These are phyloP conservation scores for Thelonectria discophora DNA, from an alignment of 2,329 filamentous ascomycete genomes.

Conservation along the genomic window DNA sequence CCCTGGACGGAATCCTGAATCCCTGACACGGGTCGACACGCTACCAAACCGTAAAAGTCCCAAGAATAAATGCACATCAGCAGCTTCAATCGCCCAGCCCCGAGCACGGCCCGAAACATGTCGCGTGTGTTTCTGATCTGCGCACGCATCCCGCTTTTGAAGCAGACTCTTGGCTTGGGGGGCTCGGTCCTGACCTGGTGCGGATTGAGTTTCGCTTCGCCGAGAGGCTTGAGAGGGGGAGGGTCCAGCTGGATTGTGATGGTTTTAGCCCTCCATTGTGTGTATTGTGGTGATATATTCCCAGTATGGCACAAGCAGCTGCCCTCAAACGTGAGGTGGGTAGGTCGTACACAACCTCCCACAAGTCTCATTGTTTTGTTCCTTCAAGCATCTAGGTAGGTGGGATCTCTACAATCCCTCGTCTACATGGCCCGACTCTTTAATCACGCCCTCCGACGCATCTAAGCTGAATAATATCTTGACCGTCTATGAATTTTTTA, in stretches of 20 bases:
- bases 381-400: slow-evolving; percentile 23
- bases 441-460: slow-evolving; percentile 6
- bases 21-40: slow-evolving; percentile 10
- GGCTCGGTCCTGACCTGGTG: neutral
- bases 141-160: neutral
- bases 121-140: neutral
- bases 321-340: too few relatives aligned
- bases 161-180: neutral
- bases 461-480: slow-evolving; percentile 6
- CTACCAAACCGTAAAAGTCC: slow-evolving; percentile 6
- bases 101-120: neutral
- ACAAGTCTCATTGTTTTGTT: slow-evolving; percentile 24
- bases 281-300: too few relatives aligned
- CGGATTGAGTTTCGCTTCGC: neutral
- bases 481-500: slow-evolving; percentile 34
- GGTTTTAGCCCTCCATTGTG: too few relatives aligned
- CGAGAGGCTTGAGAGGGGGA: too few relatives aligned
- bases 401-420: slow-evolving; percentile 20
- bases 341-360: neutral
- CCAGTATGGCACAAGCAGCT: too few relatives aligned
- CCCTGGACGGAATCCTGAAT: slow-evolving; percentile 24
- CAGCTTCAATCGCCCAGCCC: neutral
- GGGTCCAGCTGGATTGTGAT: too few relatives aligned
- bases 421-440: slow-evolving; percentile 21
- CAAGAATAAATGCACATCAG: slow-evolving; percentile 1